These are phyloP conservation scores for Omphalea diandra DNA, from an alignment of 441 rosid species.

Conservation along the genomic window DNA sequence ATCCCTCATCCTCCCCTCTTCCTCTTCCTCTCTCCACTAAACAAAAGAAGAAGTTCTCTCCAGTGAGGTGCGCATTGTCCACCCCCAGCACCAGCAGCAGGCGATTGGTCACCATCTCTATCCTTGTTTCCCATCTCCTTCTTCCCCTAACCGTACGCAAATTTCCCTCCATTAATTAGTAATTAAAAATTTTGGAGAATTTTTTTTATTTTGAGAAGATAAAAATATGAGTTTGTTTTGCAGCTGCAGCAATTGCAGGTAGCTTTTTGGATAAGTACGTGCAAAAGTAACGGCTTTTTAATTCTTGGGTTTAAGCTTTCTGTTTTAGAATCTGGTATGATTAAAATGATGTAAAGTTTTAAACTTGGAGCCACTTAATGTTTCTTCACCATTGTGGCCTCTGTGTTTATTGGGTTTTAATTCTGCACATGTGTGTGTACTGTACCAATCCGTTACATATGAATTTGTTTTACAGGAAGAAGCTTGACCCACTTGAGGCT, in stretches of 20 bases:
- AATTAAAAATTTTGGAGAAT: no score
- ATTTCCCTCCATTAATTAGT: neutral
- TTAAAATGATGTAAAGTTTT: no score
- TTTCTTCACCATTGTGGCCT: no score
- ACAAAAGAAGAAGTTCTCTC: slow-evolving; percentile 4
- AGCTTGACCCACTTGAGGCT: slow-evolving; percentile 76
- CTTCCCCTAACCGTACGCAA: slow-evolving; percentile 44
- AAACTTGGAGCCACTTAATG: no score
- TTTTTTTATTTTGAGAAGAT: no score
- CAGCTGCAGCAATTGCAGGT: slow-evolving; percentile 71
- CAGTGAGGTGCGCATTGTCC: slow-evolving; percentile 35
- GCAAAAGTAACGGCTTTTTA: slow-evolving; percentile 76
- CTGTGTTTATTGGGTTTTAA: no score
- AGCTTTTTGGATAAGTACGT: slow-evolving; percentile 61
- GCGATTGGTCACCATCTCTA: slow-evolving; percentile 58
- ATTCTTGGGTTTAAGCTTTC: no score
- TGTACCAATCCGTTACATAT: no score
- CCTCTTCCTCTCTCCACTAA: slow-evolving; percentile 14
- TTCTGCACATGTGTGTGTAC: neutral
- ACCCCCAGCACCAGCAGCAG: slow-evolving; percentile 40
- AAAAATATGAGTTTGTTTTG: no score
- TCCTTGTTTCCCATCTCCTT: slow-evolving; percentile 47
- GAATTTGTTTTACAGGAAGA: slow-evolving; percentile 61
- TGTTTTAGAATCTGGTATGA: no score
- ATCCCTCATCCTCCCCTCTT: slow-evolving; percentile 7